These are phyloP conservation scores for Xylariaceae sp. DNA, from an alignment of 2,329 filamentous ascomycete genomes.

Conservation along the genomic window DNA sequence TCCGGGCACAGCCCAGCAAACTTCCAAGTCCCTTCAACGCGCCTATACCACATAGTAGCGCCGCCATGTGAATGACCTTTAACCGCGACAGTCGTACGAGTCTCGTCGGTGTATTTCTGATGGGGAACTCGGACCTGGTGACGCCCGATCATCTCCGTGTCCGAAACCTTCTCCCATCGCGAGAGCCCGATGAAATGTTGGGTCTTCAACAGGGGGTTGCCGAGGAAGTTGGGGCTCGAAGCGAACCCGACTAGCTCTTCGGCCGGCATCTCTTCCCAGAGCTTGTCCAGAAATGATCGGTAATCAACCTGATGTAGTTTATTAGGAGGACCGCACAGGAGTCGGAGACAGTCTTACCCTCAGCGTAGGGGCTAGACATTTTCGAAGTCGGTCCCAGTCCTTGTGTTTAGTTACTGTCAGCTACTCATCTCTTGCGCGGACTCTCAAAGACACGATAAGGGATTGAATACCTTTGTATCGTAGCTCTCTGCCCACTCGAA, in stretches of 20 bases:
- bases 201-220: conserved; percentile 51
- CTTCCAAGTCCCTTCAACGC: conserved; percentile 57
- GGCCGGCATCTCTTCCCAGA: conserved; percentile 56
- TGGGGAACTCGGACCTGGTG: conserved; percentile 59
- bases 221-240: conserved; percentile 50
- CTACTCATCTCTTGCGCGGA: not conserved
- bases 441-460: not conserved
- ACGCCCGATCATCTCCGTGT: conserved; percentile 48
- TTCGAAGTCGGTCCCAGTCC: conserved; percentile 4
- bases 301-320: conserved; percentile 26
- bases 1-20: conserved; percentile 54
- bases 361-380: conserved; percentile 4
- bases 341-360: not conserved
- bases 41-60: conserved; percentile 54
- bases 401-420: not conserved
- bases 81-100: conserved; percentile 43
- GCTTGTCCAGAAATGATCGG: conserved; percentile 45
- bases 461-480: not conserved
- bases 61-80: conserved; percentile 57
- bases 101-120: conserved; percentile 51
- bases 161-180: conserved; percentile 48
- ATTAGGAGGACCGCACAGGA: not conserved
- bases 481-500: conserved; percentile 12
- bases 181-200: conserved; percentile 56
- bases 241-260: conserved; percentile 53